Evolutionary conservation across 2,329 filamentous ascomycete species (phyloP).

Genomic region (Trichoderma sp.): DNA sequence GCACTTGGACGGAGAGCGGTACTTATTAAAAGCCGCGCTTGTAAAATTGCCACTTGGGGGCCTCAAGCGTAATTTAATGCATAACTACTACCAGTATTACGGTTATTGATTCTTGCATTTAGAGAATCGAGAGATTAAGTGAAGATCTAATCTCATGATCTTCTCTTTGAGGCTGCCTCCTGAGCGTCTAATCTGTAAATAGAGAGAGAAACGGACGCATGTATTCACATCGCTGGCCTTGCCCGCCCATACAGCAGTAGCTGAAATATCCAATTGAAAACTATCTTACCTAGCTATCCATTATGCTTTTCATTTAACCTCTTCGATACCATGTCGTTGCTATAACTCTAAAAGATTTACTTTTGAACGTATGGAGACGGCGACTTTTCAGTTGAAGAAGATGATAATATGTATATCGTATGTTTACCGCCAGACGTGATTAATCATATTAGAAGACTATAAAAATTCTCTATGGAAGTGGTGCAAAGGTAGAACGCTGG

Average conservation of each 20-base stretch:
- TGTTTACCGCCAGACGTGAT: fast-evolving
- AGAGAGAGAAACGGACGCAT: not conserved
- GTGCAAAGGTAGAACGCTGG: not conserved
- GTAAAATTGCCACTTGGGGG: not conserved
- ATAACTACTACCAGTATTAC: not conserved
- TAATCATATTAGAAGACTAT: not conserved
- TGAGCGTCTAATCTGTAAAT: not conserved
- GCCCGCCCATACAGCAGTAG: not conserved
- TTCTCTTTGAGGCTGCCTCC: not conserved
- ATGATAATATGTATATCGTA: not conserved
- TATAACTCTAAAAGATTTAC: not conserved
- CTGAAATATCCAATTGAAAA: not conserved
- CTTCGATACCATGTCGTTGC: not conserved
- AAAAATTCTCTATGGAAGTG: not conserved
- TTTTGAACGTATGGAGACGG: too few species aligned
- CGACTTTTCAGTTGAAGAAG: too few species aligned
- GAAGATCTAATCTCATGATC: not conserved
- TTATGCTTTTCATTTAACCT: not conserved
- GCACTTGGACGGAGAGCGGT: not conserved
- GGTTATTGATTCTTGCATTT: not conserved
- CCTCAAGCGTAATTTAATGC: not conserved
- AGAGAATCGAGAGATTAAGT: fast-evolving
- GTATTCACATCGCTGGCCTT: not conserved
- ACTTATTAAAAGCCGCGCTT: not conserved
- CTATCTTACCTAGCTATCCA: not conserved